Conservation (phyloP, 2,329 filamentous ascomycete genomes). For the Rosellinia necatrix region DNA sequence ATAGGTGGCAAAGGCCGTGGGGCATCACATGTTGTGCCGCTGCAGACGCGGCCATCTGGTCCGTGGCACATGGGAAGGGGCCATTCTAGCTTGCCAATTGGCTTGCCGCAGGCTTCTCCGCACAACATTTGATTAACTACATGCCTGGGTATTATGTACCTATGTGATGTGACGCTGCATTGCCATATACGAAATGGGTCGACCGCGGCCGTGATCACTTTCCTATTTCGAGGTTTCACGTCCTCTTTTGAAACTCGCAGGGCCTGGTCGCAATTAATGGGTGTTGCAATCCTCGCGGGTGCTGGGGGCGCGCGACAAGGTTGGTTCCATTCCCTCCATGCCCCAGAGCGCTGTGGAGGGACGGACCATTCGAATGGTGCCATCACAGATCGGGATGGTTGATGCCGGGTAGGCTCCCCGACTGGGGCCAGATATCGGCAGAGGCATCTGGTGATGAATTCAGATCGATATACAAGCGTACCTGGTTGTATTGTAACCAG, state of each 20-base stretch:
- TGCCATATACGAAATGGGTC: slow-evolving; percentile 10
- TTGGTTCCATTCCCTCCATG: not conserved
- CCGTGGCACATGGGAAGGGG: slow-evolving; percentile 24
- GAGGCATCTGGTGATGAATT: no score
- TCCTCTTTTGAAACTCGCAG: slow-evolving; percentile 26
- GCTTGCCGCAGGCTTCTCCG: slow-evolving; percentile 19
- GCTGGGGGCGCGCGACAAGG: not conserved
- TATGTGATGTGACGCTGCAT: slow-evolving; percentile 29
- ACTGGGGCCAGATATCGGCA: not conserved
- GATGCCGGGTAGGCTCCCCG: not conserved
- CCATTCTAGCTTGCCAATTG: slow-evolving; percentile 16
- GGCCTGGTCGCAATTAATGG: slow-evolving; percentile 1
- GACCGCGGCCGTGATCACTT: slow-evolving; percentile 9
- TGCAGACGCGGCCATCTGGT: slow-evolving; percentile 21
- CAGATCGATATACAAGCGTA: no score
- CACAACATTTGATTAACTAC: not conserved
- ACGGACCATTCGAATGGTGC: not conserved
- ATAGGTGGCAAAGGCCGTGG: slow-evolving; percentile 8
- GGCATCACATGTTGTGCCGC: slow-evolving; percentile 20
- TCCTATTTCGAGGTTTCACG: slow-evolving; percentile 14
- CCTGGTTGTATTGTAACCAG: no score
- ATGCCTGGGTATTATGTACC: slow-evolving; percentile 2
- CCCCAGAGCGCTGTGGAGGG: not conserved
- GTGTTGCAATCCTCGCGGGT: not conserved
- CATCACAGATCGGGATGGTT: not conserved